These are phyloP conservation scores for Dactylellina haptotyla DNA, from an alignment of 2,329 filamentous ascomycete genomes.

Conservation along the genomic window DNA sequence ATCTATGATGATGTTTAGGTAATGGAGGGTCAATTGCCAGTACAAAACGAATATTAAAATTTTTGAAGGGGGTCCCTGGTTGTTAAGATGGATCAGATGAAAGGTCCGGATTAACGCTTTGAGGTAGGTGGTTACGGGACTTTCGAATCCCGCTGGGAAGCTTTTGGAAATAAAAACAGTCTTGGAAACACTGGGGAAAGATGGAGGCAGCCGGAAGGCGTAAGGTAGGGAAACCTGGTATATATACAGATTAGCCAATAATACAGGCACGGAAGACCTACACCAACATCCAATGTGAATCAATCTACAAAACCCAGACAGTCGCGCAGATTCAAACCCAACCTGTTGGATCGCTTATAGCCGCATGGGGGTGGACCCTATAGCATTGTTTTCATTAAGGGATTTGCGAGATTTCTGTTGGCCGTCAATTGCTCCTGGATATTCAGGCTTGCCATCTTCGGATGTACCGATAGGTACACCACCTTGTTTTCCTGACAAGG, in stretches of 20 bases:
- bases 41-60: background rate
- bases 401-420: slow-evolving; percentile 18
- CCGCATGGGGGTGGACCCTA: slow-evolving; percentile 41
- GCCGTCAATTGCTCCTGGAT: slow-evolving; percentile 10
- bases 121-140: slow-evolving; percentile 17
- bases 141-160: background rate
- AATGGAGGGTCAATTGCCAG: slow-evolving; percentile 2
- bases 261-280: background rate
- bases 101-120: slow-evolving; percentile 17
- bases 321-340: slow-evolving; percentile 16
- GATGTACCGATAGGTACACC: slow-evolving; percentile 28
- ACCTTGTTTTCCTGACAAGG: slow-evolving; percentile 4
- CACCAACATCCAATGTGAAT: slow-evolving; percentile 10
- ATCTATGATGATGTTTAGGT: slow-evolving; percentile 1
- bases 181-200: slow-evolving; percentile 8
- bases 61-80: background rate
- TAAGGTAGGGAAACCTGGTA: slow-evolving; percentile 36
- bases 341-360: slow-evolving; percentile 49
- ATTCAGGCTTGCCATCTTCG: slow-evolving; percentile 7
- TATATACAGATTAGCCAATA: slow-evolving; percentile 42
- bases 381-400: slow-evolving; percentile 20
- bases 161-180: slow-evolving; percentile 8
- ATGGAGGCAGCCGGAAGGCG: background rate
- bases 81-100: background rate
- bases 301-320: slow-evolving; percentile 25